A percentile compares a stretch with the other conserved stretches of the same genome.
Evolutionary conservation across 768 basidiomycete genomes (phyloP).

Genomic region (Lenzites betulinus): DNA sequence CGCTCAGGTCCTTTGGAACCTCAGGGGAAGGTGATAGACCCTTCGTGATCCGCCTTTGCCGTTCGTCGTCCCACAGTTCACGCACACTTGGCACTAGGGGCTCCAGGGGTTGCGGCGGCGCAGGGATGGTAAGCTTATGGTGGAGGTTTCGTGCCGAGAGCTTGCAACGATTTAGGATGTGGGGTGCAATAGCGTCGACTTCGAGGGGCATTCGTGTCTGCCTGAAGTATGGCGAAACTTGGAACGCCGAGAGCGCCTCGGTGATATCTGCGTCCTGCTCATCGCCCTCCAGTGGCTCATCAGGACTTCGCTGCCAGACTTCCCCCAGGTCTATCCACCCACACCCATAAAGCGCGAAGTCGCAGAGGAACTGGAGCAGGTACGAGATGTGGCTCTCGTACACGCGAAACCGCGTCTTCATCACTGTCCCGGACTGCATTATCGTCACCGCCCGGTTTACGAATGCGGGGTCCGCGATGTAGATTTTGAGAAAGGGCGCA

Average conservation of each 20-base stretch:
- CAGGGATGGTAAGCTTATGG: constrained; percentile 64
- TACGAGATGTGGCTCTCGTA: constrained; percentile 93
- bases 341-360: constrained; percentile 94
- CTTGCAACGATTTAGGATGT: constrained; percentile 81
- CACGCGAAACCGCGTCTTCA: constrained; percentile 74
- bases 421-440: constrained; percentile 79
- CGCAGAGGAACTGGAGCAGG: constrained; percentile 89
- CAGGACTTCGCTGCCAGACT: constrained; percentile 57
- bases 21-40: constrained; percentile 76
- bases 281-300: constrained; percentile 36
- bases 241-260: constrained; percentile 34
- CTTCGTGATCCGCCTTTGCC: constrained; percentile 62
- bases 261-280: constrained; percentile 27
- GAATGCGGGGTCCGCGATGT: constrained; percentile 68
- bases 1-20: constrained; percentile 70
- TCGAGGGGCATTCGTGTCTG: constrained; percentile 77
- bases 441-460: constrained; percentile 73
- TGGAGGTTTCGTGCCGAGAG: constrained; percentile 68
- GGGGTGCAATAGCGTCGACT: constrained; percentile 77
- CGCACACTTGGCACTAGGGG: constrained; percentile 86
- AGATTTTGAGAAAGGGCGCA: constrained; percentile 86
- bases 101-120: constrained; percentile 52
- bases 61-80: constrained; percentile 97
- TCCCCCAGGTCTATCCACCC: constrained; percentile 80
- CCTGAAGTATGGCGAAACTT: constrained; percentile 58